Evolutionary conservation across 2,329 filamentous ascomycete species (phyloP), one percentile per base, ranked within the genome.

Genomic region (Knufia fluminis): DNA sequence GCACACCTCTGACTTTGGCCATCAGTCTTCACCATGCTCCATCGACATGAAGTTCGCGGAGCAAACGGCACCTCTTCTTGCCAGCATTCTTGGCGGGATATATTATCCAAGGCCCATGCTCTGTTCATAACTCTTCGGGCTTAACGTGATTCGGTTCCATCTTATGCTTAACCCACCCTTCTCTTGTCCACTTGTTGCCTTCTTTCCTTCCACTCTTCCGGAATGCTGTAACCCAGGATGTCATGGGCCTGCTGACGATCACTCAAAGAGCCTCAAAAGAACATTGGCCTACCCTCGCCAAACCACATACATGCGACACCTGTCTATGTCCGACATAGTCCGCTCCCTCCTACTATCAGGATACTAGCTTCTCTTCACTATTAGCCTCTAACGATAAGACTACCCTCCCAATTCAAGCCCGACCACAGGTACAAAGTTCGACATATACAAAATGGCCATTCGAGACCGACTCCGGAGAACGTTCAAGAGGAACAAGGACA

Each of bases 391-490:
- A 28, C 26, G 12, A 6, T 28, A 28, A 28, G 40, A 19, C 10
- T 3, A 3, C 14, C 40, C 24, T 41, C n/a, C 38, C 19, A 19
- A 9, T 6, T 12, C 38, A 4, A 7, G 9, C 38, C 7, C 19
- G 7, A 19, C 4, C 22, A 3, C 7, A 8, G 28, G 33, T 14
- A 20, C 24, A 33, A 20, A 12, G 19, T 33, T 9, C 4, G 12
- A 26, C 41, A 46, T 28, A 32, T 36, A 26, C 47, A 49, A 24
- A 9, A 58, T 58, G 56, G 56, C 51, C 22, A 36, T 58, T 8
- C 52, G 56, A 33, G 45, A 52, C 35, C 49, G 39, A n/a, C 28
- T 58, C 38, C 48, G 56, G 38, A 55, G 46, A 32, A 57, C 51
- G 10, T 58, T 57, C 35, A 49, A 51, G 22, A 42, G 39, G 17